Percentiles rank a stretch among this genome's conserved stretches.
These are phyloP conservation scores for Cordyceps javanica DNA, from an alignment of 2,329 filamentous ascomycete genomes.

Conservation along the genomic window DNA sequence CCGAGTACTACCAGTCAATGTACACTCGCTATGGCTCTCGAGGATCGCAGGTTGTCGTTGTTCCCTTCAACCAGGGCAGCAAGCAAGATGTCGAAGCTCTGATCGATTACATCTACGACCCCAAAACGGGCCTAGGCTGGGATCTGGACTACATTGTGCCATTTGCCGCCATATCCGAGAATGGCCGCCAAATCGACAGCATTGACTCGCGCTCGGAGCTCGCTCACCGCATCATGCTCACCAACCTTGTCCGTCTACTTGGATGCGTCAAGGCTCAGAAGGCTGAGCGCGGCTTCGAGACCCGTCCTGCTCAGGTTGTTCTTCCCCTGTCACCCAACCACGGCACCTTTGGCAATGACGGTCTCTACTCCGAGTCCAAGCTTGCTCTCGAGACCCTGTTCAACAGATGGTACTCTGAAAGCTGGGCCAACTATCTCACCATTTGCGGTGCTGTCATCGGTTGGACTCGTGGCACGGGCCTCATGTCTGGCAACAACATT, in stretches of 20 bases:
- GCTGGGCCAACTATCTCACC: constrained; percentile 94
- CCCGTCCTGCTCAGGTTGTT: constrained; percentile 92
- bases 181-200: constrained; percentile 91
- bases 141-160: constrained; percentile 94
- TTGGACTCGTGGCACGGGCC: constrained; percentile 95
- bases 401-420: constrained; percentile 97
- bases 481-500: constrained; percentile 97
- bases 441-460: constrained; percentile 98
- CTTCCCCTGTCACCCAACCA: constrained; percentile 96
- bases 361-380: constrained; percentile 97
- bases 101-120: constrained; percentile 91
- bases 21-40: constrained; percentile 90
- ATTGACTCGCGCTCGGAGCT: constrained; percentile 98
- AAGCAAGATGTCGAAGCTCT: constrained; percentile 96
- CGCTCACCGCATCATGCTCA: constrained; percentile 98
- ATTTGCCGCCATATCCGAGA: constrained; percentile 96
- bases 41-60: constrained; percentile 93
- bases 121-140: constrained; percentile 96
- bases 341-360: constrained; percentile 95
- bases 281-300: constrained; percentile 80
- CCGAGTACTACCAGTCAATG: constrained; percentile 99
- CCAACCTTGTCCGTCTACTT: constrained; percentile 87
- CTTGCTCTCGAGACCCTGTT: constrained; percentile 94
- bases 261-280: constrained; percentile 91
- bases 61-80: constrained; percentile 98